Base-by-base conservation (phyloP, 805 yeast genomes). In the Henningerozyma blattae region DNA sequence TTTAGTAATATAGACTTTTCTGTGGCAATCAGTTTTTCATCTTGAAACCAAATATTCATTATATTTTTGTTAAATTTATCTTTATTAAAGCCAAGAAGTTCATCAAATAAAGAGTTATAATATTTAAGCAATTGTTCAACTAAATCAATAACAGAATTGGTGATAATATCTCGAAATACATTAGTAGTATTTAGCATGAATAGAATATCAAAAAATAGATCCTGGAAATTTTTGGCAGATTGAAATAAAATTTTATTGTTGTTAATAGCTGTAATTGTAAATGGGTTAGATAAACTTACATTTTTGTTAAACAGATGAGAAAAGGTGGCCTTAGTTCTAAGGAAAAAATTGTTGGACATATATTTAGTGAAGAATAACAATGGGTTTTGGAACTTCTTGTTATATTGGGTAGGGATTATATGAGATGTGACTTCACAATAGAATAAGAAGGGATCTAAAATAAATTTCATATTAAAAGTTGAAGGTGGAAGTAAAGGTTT, bases 391-490 rank as follows among this genome's bases (percentile, higher is more conserved):
- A 44, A 40, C 16, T 46, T 39, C 30, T 50, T 40, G 3, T 33
- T 19, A 4, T 40, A 27, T 15, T 44, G 35, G 10, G 33, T 17
- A 1, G 67, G 66, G 9, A 69, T 53, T 3, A 67, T 47, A 2
- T 64, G 46, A 12, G 65, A 59, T 1, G 81, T 60, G 2, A 82
- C 75, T 30, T 81, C 76, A 18, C 75, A 62, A 47, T 83, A 83
- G 9, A 75, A 58, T 31, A 84, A 64, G 26, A 84, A 73, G 24
- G 81, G 76, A 37, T 81, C 94, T 32, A 84, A 56, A 13, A 86
- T 68, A 4, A 81, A 68, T 42, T 87, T 68, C 78, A 86, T 83
- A 46, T 86, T 84, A 56, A 80, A 75, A 13, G 84, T 68, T 46
- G 75, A 75, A 2, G 84, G 75, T 0, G 76, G 73, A 2, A 82